Conservation (phyloP, 495 filamentous ascomycete species). For the Chaetomium tenue region DNA sequence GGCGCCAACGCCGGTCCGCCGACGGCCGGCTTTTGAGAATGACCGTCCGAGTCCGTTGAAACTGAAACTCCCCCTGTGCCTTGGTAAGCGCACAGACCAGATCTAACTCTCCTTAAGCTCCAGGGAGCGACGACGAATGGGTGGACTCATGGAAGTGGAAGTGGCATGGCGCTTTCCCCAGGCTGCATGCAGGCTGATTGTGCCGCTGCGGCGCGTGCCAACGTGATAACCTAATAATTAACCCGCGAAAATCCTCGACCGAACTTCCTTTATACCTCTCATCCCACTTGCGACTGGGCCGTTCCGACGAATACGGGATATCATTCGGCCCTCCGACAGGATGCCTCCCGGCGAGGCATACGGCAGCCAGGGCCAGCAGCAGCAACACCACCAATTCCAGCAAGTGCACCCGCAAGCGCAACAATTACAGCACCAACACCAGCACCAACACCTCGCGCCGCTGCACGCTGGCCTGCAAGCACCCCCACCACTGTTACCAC, state of each 20-base stretch:
- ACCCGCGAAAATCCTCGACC: neutral
- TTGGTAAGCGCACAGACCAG: neutral
- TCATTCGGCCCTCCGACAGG: slow-evolving; percentile 24
- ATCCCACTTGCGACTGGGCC: slow-evolving; percentile 6
- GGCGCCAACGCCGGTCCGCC: slow-evolving; percentile 13
- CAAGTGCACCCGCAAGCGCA: slow-evolving; percentile 30
- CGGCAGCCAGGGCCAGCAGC: slow-evolving; percentile 36
- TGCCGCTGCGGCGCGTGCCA: slow-evolving; percentile 13
- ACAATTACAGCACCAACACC: slow-evolving; percentile 19
- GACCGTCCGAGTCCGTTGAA: neutral
- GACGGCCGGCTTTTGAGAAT: neutral
- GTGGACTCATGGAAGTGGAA: neutral
- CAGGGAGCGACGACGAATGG: neutral
- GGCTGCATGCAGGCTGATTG: slow-evolving; percentile 12
- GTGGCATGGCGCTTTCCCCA: slow-evolving; percentile 10
- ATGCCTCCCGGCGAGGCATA: slow-evolving; percentile 48
- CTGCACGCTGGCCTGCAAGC: slow-evolving; percentile 15
- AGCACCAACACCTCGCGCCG: slow-evolving; percentile 24
- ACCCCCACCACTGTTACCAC: slow-evolving; percentile 6
- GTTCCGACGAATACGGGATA: slow-evolving; percentile 15
- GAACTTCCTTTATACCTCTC: slow-evolving; percentile 6
- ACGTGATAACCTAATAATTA: neutral
- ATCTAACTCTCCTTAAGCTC: neutral
- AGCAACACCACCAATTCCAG: slow-evolving; percentile 25
- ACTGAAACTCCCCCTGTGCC: neutral